Evolutionary conservation across 805 yeast species (phyloP).

Genomic region (Cyberlindnera xishuangbannaensis): DNA sequence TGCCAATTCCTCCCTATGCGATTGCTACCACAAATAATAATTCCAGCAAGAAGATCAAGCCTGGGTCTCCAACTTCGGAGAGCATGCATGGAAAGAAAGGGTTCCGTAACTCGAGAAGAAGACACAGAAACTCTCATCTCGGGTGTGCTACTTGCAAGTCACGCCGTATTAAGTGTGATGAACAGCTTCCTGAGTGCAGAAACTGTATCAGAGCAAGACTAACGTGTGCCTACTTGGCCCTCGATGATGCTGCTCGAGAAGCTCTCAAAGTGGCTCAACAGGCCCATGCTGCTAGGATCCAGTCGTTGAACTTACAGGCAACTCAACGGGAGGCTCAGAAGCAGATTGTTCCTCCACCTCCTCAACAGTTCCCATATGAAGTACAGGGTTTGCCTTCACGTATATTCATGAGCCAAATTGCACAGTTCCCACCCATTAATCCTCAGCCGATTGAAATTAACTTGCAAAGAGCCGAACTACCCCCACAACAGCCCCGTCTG

Average conservation of each 20-base stretch:
- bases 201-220: conserved; percentile 46
- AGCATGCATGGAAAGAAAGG: conserved; percentile 17
- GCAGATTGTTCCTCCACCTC: conserved; percentile 2
- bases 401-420: conserved; percentile 15
- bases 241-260: conserved; percentile 44
- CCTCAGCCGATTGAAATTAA: conserved; percentile 19
- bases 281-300: conserved; percentile 32
- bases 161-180: conserved; percentile 62
- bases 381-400: conserved; percentile 21
- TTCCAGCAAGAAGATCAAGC: conserved; percentile 10
- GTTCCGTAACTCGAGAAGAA: conserved; percentile 36
- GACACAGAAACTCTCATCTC: conserved; percentile 62
- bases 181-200: conserved; percentile 50
- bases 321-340: conserved; percentile 16
- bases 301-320: conserved; percentile 22
- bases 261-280: conserved; percentile 46
- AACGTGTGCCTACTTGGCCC: conserved; percentile 41
- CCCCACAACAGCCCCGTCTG: conserved; percentile 5
- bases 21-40: conserved; percentile 23
- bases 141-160: conserved; percentile 71
- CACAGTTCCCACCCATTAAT: conserved; percentile 9
- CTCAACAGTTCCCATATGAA: conserved; percentile 17
- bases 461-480: conserved; percentile 9
- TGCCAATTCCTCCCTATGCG: conserved; percentile 32
- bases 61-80: conserved; percentile 6